Conservation (phyloP, 2,329 filamentous ascomycete species). For the Clonostachys solani region DNA sequence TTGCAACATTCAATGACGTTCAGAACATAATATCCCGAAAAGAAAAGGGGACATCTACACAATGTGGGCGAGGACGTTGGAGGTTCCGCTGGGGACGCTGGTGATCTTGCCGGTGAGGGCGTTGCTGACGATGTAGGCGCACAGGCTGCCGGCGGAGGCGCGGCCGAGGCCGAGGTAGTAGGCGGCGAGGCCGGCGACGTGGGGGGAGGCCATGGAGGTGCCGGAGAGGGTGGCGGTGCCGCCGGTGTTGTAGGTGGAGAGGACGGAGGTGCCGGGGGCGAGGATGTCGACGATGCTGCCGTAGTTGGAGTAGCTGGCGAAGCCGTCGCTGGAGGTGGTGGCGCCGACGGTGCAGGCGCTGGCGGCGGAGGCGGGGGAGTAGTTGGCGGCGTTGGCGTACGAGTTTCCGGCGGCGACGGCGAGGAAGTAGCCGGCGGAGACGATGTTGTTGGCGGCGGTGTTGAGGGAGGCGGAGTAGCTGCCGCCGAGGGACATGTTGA, state of each 20-base stretch:
- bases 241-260: slow-evolving; percentile 40
- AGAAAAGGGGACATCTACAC: neutral
- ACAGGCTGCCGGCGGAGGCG: slow-evolving; percentile 25
- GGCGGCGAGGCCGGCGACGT: slow-evolving; percentile 57
- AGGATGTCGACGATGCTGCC: slow-evolving; percentile 48
- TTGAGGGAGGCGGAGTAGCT: slow-evolving; percentile 45
- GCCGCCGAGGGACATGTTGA: slow-evolving; percentile 62
- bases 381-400: slow-evolving; percentile 42
- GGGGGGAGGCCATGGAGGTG: slow-evolving; percentile 61
- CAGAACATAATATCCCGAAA: too few species aligned
- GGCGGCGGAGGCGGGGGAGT: slow-evolving; percentile 50
- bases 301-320: slow-evolving; percentile 56
- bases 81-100: slow-evolving; percentile 20
- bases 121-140: slow-evolving; percentile 32
- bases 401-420: slow-evolving; percentile 59
- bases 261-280: slow-evolving; percentile 49
- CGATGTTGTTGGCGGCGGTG: slow-evolving; percentile 43
- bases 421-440: slow-evolving; percentile 46
- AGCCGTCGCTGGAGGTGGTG: slow-evolving; percentile 41
- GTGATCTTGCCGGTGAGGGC: slow-evolving; percentile 30
- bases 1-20: too few species aligned
- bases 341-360: slow-evolving; percentile 57
- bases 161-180: slow-evolving; percentile 52
- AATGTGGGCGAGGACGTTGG: slow-evolving; percentile 25
- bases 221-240: slow-evolving; percentile 43